These are phyloP conservation scores for Trichoderma sp. DNA, from an alignment of 2,329 filamentous ascomycete species.

Conservation along the genomic window DNA sequence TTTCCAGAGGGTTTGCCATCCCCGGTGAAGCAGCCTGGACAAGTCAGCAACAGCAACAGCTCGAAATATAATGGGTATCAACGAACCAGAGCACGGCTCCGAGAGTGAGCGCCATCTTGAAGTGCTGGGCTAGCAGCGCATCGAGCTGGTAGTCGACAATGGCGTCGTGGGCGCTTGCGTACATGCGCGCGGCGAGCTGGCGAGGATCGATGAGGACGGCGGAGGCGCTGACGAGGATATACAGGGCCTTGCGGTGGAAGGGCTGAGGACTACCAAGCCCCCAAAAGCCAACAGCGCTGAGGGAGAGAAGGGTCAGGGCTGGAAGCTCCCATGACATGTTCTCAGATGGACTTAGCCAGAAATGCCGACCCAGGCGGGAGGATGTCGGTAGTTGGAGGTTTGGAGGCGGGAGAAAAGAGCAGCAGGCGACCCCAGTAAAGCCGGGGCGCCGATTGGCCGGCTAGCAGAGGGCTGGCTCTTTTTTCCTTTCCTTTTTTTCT, in stretches of 20 bases:
- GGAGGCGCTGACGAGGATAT: slow-evolving; percentile 33
- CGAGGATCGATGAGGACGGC: slow-evolving; percentile 35
- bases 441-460: slow-evolving; percentile 28
- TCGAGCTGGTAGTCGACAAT: slow-evolving; percentile 45
- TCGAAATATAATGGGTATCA: background rate
- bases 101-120: slow-evolving; percentile 54
- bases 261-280: slow-evolving; percentile 36
- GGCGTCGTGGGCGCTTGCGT: slow-evolving; percentile 30
- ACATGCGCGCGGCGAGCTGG: slow-evolving; percentile 31
- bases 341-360: slow-evolving; percentile 28
- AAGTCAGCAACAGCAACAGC: background rate
- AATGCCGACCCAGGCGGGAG: slow-evolving; percentile 16
- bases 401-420: slow-evolving; percentile 26
- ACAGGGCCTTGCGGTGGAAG: slow-evolving; percentile 33
- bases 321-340: slow-evolving; percentile 45
- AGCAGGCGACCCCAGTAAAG: slow-evolving; percentile 26
- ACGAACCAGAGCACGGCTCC: slow-evolving; percentile 51
- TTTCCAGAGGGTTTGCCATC: slow-evolving; percentile 84
- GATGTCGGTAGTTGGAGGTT: slow-evolving; percentile 30
- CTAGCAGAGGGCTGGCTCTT: background rate
- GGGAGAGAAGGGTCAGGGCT: slow-evolving; percentile 40
- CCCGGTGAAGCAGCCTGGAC: slow-evolving; percentile 77
- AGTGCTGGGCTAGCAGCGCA: slow-evolving; percentile 46
- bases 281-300: slow-evolving; percentile 39
- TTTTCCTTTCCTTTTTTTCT: background rate